These are phyloP conservation scores for Zanthoxylum bungeanum DNA, from an alignment of 345 rosid species.

Conservation along the genomic window DNA sequence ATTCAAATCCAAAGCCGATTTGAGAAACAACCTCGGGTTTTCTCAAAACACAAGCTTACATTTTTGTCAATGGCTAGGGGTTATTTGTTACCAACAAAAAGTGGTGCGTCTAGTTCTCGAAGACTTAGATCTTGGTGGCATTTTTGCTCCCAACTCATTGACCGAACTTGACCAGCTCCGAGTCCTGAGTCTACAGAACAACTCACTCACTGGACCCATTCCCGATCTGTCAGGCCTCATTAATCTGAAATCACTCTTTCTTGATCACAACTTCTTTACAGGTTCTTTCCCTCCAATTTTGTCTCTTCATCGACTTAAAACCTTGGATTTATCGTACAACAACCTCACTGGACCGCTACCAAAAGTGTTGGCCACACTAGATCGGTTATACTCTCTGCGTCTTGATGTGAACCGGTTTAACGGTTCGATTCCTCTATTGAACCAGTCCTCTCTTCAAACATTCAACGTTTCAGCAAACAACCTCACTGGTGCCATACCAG, in stretches of 20 bases:
- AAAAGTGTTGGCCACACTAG: conserved; percentile 29
- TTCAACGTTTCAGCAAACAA: conserved; percentile 74
- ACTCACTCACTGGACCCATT: conserved; percentile 68
- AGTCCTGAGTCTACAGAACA: conserved; percentile 79
- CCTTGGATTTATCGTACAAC: conserved; percentile 66
- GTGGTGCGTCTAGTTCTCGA: conserved; percentile 63
- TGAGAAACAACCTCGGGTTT: conserved; percentile 35
- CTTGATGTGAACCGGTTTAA: conserved; percentile 62
- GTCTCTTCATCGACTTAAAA: conserved; percentile 56
- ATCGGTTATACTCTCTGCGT: conserved; percentile 52
- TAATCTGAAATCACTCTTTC: conserved; percentile 73
- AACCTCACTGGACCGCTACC: conserved; percentile 64
- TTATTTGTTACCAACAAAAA: conserved; percentile 45
- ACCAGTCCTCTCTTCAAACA: conserved; percentile 64
- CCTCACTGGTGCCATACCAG: conserved; percentile 70
- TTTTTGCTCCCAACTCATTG: conserved; percentile 49
- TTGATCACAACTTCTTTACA: conserved; percentile 62
- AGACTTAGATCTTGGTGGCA: conserved; percentile 58
- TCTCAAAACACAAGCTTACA: conserved; percentile 28
- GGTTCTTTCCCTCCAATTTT: conserved; percentile 67
- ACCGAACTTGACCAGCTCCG: conserved; percentile 79
- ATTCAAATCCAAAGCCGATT: conserved; percentile 73
- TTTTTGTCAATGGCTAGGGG: conserved; percentile 77
- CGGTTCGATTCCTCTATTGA: conserved; percentile 65
- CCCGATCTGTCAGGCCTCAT: conserved; percentile 70